Percentiles rank a stretch among this genome's conserved stretches.
Evolutionary conservation across 495 filamentous ascomycete genomes (phyloP).

Genomic region (Aspergillus carlsbadensis): DNA sequence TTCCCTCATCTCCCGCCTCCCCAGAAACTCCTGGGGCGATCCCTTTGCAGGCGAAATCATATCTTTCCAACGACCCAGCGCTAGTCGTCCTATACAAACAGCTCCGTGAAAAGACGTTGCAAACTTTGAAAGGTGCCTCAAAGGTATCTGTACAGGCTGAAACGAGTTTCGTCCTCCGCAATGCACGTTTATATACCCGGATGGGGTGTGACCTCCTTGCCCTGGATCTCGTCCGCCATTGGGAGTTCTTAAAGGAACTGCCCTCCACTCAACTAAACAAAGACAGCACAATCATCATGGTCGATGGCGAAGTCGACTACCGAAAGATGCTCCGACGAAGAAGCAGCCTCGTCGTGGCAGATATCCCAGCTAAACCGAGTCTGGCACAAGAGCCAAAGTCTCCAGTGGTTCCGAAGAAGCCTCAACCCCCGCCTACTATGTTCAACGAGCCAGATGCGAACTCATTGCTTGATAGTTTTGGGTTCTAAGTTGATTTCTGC

Average conservation of each 20-base stretch:
- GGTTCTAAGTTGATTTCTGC: conserved; percentile 46
- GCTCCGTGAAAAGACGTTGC: conserved; percentile 79
- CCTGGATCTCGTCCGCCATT: conserved; percentile 76
- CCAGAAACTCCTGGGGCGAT: conserved; percentile 43
- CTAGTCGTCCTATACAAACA: conserved; percentile 84
- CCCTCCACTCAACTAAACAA: conserved; percentile 31
- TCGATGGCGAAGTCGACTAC: conserved; percentile 55
- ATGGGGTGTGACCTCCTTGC: conserved; percentile 98
- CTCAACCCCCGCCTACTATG: conserved; percentile 68
- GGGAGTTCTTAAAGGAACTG: conserved; percentile 69
- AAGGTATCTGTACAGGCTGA: conserved; percentile 78
- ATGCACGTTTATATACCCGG: conserved; percentile 81
- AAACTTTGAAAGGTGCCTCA: conserved; percentile 79
- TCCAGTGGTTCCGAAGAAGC: conserved; percentile 45
- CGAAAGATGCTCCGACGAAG: conserved; percentile 67
- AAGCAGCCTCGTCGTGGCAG: conserved; percentile 77
- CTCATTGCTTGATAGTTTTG: conserved; percentile 77
- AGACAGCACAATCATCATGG: conserved; percentile 26
- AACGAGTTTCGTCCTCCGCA: conserved; percentile 89
- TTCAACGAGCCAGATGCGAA: conserved; percentile 91
- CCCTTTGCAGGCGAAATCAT: conserved; percentile 68
- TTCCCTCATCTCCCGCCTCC: conserved; percentile 47
- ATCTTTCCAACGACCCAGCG: conserved; percentile 86
- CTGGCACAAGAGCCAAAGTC: conserved; percentile 12
- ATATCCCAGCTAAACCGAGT: conserved; percentile 53